phyloP scores from a whole-genome alignment of 495 filamentous ascomycete genomes.

The Aspergillus asperescens region DNA sequence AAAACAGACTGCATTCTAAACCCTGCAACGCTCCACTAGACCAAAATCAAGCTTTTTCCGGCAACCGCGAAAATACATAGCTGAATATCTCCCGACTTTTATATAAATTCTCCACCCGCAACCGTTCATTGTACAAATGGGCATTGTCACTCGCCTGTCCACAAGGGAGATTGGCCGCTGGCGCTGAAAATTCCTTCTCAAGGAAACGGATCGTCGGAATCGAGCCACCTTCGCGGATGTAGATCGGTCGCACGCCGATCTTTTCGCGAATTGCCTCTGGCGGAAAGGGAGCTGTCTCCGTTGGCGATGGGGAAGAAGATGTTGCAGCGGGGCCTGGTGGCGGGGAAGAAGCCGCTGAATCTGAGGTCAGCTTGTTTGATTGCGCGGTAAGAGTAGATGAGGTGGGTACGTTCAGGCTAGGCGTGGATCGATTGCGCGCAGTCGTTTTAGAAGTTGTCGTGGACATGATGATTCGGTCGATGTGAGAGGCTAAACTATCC shows the following conservation, averaged over 20 bases:
- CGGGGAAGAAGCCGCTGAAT: not conserved
- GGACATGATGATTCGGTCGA: conserved; percentile 44
- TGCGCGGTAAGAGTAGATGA: conserved; percentile 52
- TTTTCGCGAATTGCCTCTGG: not conserved
- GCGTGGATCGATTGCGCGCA: conserved; percentile 33
- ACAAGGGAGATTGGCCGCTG: conserved; percentile 89
- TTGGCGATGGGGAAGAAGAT: not conserved
- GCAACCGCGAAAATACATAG: conserved; percentile 71
- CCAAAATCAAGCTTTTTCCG: conserved; percentile 34
- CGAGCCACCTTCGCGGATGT: conserved; percentile 91
- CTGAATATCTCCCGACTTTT: conserved; percentile 91
- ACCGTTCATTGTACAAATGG: conserved; percentile 90
- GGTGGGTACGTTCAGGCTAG: conserved; percentile 44
- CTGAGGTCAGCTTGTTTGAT: conserved; percentile 5
- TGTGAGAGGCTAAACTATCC: conserved; percentile 43
- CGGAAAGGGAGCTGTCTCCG: not conserved
- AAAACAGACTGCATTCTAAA: not conserved
- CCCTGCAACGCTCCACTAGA: not conserved
- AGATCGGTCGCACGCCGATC: conserved; percentile 50
- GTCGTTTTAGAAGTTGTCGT: conserved; percentile 39
- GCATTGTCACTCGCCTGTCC: conserved; percentile 92
- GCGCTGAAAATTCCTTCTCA: conserved; percentile 89
- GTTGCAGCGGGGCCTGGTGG: not conserved
- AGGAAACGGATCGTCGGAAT: conserved; percentile 91
- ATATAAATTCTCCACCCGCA: conserved; percentile 79